Conservation (phyloP, 495 filamentous ascomycete genomes). For the Daldinia decipiens region DNA sequence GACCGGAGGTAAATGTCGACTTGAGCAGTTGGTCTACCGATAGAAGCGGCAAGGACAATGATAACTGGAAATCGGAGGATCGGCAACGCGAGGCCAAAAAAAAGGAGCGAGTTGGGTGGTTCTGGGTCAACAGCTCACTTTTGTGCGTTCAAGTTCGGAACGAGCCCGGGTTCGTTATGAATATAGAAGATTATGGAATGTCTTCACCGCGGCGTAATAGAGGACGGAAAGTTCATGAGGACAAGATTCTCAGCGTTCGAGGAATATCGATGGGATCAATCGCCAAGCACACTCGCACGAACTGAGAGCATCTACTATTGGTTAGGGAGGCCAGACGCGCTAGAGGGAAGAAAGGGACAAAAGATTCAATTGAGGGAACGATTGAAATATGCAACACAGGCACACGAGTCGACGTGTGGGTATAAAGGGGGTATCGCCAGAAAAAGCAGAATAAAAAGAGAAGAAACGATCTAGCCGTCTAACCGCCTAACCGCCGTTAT, state of each 20-base stretch:
- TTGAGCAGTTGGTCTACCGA: conserved; percentile 15
- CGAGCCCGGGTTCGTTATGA: conserved; percentile 23
- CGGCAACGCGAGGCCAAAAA: conserved; percentile 39
- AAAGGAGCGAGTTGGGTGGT: conserved; percentile 33
- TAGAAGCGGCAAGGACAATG: conserved; percentile 16
- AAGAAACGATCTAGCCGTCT: conserved; percentile 13
- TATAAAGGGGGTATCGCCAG: conserved; percentile 51
- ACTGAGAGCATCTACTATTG: conserved; percentile 40
- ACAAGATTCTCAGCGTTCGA: conserved; percentile 22
- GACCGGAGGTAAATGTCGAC: conserved; percentile 8
- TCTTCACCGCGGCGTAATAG: conserved; percentile 30
- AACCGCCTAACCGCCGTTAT: background rate
- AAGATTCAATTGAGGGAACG: conserved; percentile 47
- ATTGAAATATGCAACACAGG: conserved; percentile 48
- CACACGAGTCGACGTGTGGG: conserved; percentile 48
- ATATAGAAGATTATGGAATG: conserved; percentile 40
- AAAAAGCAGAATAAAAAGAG: conserved; percentile 30
- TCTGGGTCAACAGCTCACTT: conserved; percentile 32
- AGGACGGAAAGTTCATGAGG: conserved; percentile 24
- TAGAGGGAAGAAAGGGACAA: conserved; percentile 40
- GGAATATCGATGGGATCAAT: conserved; percentile 28
- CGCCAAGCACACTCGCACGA: conserved; percentile 21
- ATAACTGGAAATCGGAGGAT: conserved; percentile 40
- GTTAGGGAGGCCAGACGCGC: conserved; percentile 30
- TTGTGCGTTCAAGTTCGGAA: conserved; percentile 25